phyloP scores from a whole-genome alignment of 371 early-diverging fungal species.

The Zopfochytrium polystomum region DNA sequence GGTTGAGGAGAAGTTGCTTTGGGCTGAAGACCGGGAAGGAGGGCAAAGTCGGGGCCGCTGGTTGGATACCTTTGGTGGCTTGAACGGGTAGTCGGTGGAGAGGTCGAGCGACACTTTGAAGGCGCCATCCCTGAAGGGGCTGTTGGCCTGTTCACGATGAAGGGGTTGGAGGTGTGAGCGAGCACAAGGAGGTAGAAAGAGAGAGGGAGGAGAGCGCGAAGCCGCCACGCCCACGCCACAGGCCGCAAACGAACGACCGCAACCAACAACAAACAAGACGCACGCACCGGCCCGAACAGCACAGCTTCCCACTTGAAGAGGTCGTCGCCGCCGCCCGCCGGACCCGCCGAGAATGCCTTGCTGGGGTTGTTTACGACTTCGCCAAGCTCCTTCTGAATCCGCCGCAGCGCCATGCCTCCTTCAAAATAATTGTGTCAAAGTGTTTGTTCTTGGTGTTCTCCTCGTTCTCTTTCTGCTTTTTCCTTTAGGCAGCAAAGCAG shows the following conservation, averaged over 20 bases:
- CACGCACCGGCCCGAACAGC: conserved; percentile 44
- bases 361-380: conserved; percentile 69
- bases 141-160: conserved; percentile 42
- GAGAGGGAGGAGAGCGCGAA: neutral
- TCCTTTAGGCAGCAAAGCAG: too few species aligned
- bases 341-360: conserved; percentile 62
- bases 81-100: conserved; percentile 87
- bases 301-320: conserved; percentile 78
- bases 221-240: neutral
- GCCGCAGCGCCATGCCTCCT: conserved; percentile 1
- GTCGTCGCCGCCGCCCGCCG: conserved; percentile 63
- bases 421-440: too few species aligned
- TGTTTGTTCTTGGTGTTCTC: too few species aligned
- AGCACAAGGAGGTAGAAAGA: neutral
- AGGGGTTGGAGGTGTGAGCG: too few species aligned
- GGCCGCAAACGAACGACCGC: neutral
- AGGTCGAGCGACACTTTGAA: conserved; percentile 81
- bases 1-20: too few species aligned
- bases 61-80: conserved; percentile 84
- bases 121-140: conserved; percentile 80
- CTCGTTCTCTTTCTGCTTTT: too few species aligned
- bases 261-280: conserved; percentile 2
- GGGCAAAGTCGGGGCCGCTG: neutral
- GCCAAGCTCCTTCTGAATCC: conserved; percentile 58
- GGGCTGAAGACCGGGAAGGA: neutral